Conservation (phyloP, 345 rosid species). For the Litchi chinensis region DNA sequence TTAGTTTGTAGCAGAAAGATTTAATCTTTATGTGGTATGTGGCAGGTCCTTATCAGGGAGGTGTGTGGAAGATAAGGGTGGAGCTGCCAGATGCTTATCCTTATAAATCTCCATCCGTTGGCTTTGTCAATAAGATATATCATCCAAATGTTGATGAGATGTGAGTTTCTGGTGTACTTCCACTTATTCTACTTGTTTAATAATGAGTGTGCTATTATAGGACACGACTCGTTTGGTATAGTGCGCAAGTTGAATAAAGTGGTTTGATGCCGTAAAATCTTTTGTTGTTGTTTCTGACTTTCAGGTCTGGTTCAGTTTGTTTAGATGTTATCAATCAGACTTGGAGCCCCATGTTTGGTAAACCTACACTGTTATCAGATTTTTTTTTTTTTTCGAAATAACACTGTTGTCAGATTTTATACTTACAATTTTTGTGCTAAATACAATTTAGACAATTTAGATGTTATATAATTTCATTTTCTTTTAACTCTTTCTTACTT, state of each 20-base stretch:
- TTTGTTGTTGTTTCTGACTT: slow-evolving; percentile 27
- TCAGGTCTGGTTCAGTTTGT: slow-evolving; percentile 98
- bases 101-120: slow-evolving; percentile 95
- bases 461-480: neutral
- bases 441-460: neutral
- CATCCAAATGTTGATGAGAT: slow-evolving; percentile 99
- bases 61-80: slow-evolving; percentile 95
- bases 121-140: slow-evolving; percentile 91
- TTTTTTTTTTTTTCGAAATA: no score
- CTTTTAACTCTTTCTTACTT: slow-evolving; percentile 3
- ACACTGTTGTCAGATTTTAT: neutral
- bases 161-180: slow-evolving; percentile 48
- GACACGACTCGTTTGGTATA: neutral
- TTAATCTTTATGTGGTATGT: slow-evolving; percentile 22
- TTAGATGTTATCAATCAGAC: slow-evolving; percentile 96
- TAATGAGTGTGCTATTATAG: slow-evolving; percentile 5
- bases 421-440: neutral
- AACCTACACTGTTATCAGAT: slow-evolving; percentile 8
- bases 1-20: neutral
- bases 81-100: slow-evolving; percentile 99
- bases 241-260: neutral
- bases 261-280: slow-evolving; percentile 4
- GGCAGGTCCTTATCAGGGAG: slow-evolving; percentile 89
- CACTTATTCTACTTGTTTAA: slow-evolving; percentile 9
- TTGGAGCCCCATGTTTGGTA: slow-evolving; percentile 99